Evolutionary conservation across 108 stramenopile genomes (phyloP).

Genomic region (Discostella stelligeroides): DNA sequence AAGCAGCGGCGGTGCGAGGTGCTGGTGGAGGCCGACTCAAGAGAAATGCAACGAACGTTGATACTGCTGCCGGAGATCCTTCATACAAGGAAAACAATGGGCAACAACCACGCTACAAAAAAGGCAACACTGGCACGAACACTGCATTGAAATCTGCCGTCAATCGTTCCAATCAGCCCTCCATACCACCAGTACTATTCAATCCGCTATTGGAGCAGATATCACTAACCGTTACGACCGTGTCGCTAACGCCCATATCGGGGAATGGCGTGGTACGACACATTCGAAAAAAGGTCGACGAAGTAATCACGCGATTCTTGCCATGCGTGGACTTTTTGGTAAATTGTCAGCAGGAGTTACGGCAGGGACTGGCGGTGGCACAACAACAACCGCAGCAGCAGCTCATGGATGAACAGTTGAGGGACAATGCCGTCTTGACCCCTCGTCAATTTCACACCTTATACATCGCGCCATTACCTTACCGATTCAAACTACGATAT

Average conservation of each 20-base stretch:
- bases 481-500: slow-evolving; percentile 64
- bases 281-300: slow-evolving; percentile 56
- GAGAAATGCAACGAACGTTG: too few species aligned
- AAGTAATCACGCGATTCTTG: slow-evolving; percentile 73
- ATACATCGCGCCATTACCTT: slow-evolving; percentile 67
- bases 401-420: slow-evolving; percentile 9
- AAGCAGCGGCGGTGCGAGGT: too few species aligned
- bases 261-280: slow-evolving; percentile 60
- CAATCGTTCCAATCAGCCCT: too few species aligned
- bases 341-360: slow-evolving; percentile 83
- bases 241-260: slow-evolving; percentile 68
- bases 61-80: too few species aligned
- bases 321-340: slow-evolving; percentile 89
- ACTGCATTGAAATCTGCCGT: too few species aligned
- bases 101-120: too few species aligned
- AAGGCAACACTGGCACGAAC: too few species aligned
- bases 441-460: slow-evolving; percentile 54
- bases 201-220: too few species aligned
- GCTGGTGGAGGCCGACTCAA: too few species aligned
- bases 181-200: too few species aligned
- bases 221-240: slow-evolving; percentile 41
- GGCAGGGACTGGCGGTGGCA: slow-evolving; percentile 70
- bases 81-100: too few species aligned
- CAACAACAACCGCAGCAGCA: too few species aligned
- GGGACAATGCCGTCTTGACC: slow-evolving; percentile 75